Evolutionary conservation across 176 grass and related monocot species (phyloP), one percentile per base, ranked within the genome.

Genomic region (Bromus sterilis): DNA sequence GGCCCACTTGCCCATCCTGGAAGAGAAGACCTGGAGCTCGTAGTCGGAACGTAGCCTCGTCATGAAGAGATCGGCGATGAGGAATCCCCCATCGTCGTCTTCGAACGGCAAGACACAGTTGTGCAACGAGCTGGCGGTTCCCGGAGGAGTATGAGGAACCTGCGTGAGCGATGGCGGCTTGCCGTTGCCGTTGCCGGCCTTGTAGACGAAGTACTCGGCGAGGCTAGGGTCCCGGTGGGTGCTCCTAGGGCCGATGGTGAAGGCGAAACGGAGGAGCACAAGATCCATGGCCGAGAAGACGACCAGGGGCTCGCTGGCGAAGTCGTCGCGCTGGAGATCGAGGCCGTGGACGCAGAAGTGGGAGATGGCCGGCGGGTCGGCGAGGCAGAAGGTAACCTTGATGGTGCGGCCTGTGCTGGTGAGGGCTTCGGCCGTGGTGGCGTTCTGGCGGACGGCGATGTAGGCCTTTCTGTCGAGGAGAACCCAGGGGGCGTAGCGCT

Each of bases 121-220:
- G 34, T 77, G 26, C 13, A 61, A 61, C 6, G 58, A 30, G 13
- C 36, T 12, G 4, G 16, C 12, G 11, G 13, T 6, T 2, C 3
- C 13, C 15, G 57, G 55, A 18, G 57, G 9, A 59, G 13, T 4
- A 56, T 14, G 9, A 39, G 75, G 75, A 21, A 77, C 35, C n/a
- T 16, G 53, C 13, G 56, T 6, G 23, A 60, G 55, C 2, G 75
- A 77, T 0, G 59, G 59, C 23, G 35, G 75, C 6, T 70, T 81
- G 4, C 33, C 61, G 15, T n/a, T n/a, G n/a, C n/a, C n/a, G 13
- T n/a, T n/a, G 40, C 20, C n/a, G 49, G 61, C 28, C 39, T 60
- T 81, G 26, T 70, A 81, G 23, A 67, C 61, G 18, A 67, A 36
- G 62, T 70, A 81, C 11, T 81, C 78, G 13, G 61, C 48, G 56